These are phyloP conservation scores for Fusarium equiseti DNA, from an alignment of 2,329 filamentous ascomycete species.

Conservation along the genomic window DNA sequence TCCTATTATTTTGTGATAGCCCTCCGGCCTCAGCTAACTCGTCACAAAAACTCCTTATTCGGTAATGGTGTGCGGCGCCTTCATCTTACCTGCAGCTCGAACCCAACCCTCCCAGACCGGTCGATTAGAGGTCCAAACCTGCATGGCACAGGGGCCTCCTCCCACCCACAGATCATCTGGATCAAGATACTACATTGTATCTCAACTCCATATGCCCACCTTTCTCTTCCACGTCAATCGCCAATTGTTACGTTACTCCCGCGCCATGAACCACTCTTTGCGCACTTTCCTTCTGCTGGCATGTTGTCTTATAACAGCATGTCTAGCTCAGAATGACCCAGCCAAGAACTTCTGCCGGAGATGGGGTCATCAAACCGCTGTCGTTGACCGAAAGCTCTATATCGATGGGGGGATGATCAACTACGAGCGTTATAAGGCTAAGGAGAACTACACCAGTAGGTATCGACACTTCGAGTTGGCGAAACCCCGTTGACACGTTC, in stretches of 20 bases:
- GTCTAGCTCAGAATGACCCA: neutral
- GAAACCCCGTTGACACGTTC: neutral
- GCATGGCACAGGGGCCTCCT: neutral
- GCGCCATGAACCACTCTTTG: neutral
- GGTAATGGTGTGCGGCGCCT: neutral
- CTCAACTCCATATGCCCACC: neutral
- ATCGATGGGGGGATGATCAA: conserved; percentile 14
- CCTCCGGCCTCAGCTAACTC: neutral
- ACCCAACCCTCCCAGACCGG: neutral
- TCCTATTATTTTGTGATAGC: neutral
- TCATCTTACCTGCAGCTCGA: neutral
- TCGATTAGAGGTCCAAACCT: neutral
- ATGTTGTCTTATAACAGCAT: neutral
- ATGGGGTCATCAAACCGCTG: conserved; percentile 10
- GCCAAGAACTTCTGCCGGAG: conserved; percentile 2
- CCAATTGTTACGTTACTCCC: neutral
- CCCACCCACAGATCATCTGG: neutral
- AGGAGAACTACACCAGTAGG: conserved; percentile 1
- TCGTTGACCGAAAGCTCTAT: conserved; percentile 9
- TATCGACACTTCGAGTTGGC: fast-evolving
- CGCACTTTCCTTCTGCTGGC: neutral
- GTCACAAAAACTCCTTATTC: neutral
- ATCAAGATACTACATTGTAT: neutral
- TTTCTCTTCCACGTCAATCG: neutral
- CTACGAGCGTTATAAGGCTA: neutral